These are phyloP conservation scores for Capsella rubella DNA, from an alignment of 441 rosid species.

Conservation along the genomic window DNA sequence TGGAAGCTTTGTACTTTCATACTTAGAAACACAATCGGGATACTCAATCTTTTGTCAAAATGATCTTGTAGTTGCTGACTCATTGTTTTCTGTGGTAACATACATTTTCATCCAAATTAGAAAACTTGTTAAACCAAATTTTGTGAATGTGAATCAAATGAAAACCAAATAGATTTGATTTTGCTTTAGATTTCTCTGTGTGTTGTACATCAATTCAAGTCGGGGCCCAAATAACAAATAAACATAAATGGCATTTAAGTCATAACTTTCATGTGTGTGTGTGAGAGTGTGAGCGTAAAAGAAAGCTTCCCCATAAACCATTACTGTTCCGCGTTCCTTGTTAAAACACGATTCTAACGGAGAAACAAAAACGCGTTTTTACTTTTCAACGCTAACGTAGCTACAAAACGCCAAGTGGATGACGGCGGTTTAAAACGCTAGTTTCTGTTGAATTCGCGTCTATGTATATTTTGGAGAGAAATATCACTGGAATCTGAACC, in stretches of 20 bases:
- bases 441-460: constrained; percentile 32
- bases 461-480: constrained; percentile 24
- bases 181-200: background rate
- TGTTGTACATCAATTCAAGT: background rate
- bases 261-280: constrained; percentile 21
- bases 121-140: background rate
- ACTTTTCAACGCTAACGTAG: constrained; percentile 17
- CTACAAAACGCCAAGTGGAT: constrained; percentile 23
- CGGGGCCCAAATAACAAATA: background rate
- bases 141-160: background rate
- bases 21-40: constrained; percentile 11
- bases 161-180: background rate
- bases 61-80: background rate
- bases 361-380: constrained; percentile 27
- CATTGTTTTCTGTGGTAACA: background rate
- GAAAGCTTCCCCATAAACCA: too few species aligned
- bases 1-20: constrained; percentile 11
- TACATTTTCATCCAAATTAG: background rate
- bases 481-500: constrained; percentile 43
- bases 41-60: background rate
- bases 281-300: background rate
- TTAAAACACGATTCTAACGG: constrained; percentile 15
- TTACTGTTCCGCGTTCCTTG: constrained; percentile 14
- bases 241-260: background rate
- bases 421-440: constrained; percentile 34